Conservation (phyloP, 495 filamentous ascomycete species). For the Penicillium malachiteum region DNA sequence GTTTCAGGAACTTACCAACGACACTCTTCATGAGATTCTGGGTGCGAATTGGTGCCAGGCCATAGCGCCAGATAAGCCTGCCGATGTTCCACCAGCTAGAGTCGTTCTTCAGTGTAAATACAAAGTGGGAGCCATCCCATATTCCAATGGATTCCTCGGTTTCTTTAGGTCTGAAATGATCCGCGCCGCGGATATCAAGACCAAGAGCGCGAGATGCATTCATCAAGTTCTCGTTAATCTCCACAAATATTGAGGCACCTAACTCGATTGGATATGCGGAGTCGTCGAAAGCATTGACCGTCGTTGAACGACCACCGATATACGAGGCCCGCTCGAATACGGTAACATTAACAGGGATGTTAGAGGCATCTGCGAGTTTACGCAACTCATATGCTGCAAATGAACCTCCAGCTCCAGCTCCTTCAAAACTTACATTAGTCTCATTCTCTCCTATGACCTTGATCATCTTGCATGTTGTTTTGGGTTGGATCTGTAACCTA, state of each 20-base stretch:
- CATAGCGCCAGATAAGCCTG: slow-evolving; percentile 84
- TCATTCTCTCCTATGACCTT: not conserved
- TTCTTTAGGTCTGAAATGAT: slow-evolving; percentile 36
- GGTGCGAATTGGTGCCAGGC: slow-evolving; percentile 71
- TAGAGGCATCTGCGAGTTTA: slow-evolving; percentile 59
- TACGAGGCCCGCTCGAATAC: slow-evolving; percentile 80
- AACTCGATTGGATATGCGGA: slow-evolving; percentile 74
- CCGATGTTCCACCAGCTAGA: slow-evolving; percentile 76
- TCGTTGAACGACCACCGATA: slow-evolving; percentile 86
- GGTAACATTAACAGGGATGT: slow-evolving; percentile 68
- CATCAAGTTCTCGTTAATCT: slow-evolving; percentile 79
- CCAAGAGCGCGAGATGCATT: slow-evolving; percentile 71
- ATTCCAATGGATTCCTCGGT: slow-evolving; percentile 61
- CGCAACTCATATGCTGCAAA: slow-evolving; percentile 82
- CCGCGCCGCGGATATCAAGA: slow-evolving; percentile 48
- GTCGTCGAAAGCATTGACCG: slow-evolving; percentile 76
- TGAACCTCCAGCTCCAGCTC: slow-evolving; percentile 86
- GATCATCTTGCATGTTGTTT: not conserved
- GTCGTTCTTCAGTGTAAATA: slow-evolving; percentile 59
- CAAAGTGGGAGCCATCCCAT: slow-evolving; percentile 80
- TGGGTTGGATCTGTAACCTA: slow-evolving; percentile 15
- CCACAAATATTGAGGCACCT: slow-evolving; percentile 89
- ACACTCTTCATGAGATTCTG: slow-evolving; percentile 69
- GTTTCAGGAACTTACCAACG: slow-evolving; percentile 69
- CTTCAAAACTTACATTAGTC: slow-evolving; percentile 42